phyloP scores from a whole-genome alignment of 1,139 yeast genomes.

The Yamadazyma jaroonii region DNA sequence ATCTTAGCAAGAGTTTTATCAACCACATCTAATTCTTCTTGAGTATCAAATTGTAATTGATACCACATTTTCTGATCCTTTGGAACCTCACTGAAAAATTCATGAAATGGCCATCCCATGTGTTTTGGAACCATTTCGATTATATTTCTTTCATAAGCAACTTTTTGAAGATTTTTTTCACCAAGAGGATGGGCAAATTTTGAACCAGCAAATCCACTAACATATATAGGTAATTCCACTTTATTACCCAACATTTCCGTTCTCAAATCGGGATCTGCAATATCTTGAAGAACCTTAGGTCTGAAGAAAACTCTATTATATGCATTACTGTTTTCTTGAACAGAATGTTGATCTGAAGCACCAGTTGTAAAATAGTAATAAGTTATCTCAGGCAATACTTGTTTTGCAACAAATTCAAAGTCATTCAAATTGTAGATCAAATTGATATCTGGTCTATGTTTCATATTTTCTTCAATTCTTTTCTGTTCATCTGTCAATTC shows the following conservation, averaged over 20 bases:
- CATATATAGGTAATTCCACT: slow-evolving; percentile 51
- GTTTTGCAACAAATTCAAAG: slow-evolving; percentile 74
- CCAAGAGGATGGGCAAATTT: slow-evolving; percentile 56
- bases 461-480: slow-evolving; percentile 11
- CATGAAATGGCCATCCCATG: slow-evolving; percentile 51
- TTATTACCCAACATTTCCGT: slow-evolving; percentile 44
- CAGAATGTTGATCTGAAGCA: slow-evolving; percentile 81
- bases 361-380: slow-evolving; percentile 88
- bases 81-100: slow-evolving; percentile 48
- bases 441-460: slow-evolving; percentile 26
- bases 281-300: slow-evolving; percentile 71
- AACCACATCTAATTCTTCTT: slow-evolving; percentile 19
- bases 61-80: slow-evolving; percentile 24
- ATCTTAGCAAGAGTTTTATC: slow-evolving; percentile 17
- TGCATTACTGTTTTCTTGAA: slow-evolving; percentile 81
- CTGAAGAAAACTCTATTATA: slow-evolving; percentile 78
- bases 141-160: slow-evolving; percentile 41
- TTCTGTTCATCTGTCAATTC: slow-evolving; percentile 10
- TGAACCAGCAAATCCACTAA: slow-evolving; percentile 58
- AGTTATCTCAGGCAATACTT: slow-evolving; percentile 63
- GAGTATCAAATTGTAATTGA: slow-evolving; percentile 52
- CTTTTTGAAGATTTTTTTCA: slow-evolving; percentile 47
- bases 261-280: slow-evolving; percentile 41
- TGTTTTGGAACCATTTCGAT: slow-evolving; percentile 56
- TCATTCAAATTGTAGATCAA: slow-evolving; percentile 51